Conservation (phyloP, 768 basidiomycete species). For the Dendrothele bispora region DNA sequence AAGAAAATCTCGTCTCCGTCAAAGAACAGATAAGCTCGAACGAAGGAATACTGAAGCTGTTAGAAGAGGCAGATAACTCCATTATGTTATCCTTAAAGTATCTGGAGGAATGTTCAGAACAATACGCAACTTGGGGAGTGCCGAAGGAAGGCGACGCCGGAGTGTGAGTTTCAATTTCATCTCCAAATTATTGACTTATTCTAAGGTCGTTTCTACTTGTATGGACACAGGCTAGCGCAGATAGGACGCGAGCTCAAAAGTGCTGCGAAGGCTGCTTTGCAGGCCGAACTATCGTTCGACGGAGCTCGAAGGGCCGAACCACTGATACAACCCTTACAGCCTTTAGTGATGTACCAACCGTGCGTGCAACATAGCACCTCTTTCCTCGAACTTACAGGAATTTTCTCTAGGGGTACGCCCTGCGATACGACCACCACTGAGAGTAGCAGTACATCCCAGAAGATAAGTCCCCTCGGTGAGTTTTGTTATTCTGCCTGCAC, state of each 20-base stretch:
- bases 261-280: conserved; percentile 33
- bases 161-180: background rate
- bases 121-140: conserved; percentile 41
- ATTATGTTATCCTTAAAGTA: conserved; percentile 30
- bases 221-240: conserved; percentile 42
- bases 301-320: conserved; percentile 37
- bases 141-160: too few relatives aligned
- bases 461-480: too few relatives aligned
- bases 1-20: conserved; percentile 30
- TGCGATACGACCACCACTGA: too few relatives aligned
- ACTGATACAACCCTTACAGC: conserved; percentile 35
- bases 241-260: too few relatives aligned
- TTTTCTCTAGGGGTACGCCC: too few relatives aligned
- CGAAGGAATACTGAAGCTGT: conserved; percentile 36
- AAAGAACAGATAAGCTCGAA: conserved; percentile 35
- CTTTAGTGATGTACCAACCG: too few relatives aligned
- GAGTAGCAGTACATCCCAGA: too few relatives aligned
- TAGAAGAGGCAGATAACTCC: conserved; percentile 32
- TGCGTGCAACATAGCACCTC: too few relatives aligned
- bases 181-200: too few relatives aligned
- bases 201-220: conserved; percentile 39
- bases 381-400: too few relatives aligned
- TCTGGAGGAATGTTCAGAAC: conserved; percentile 34
- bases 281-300: conserved; percentile 32
- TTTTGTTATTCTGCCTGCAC: too few relatives aligned